These are phyloP conservation scores for Scutellaria galericulata DNA, from an alignment of 257 asterid species.

Conservation along the genomic window DNA sequence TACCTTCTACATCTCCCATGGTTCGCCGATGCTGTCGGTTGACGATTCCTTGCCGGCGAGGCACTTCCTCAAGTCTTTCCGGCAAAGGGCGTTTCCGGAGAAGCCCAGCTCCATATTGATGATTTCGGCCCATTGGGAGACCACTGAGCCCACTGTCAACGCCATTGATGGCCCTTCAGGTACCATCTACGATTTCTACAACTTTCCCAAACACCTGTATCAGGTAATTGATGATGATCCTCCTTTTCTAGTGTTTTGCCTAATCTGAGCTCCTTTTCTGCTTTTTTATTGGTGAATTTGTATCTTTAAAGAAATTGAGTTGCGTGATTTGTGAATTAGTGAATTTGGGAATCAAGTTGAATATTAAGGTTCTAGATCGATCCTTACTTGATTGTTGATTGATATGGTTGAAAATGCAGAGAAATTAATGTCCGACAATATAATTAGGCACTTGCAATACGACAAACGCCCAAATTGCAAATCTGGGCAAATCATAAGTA, in stretches of 20 bases:
- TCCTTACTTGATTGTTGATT: not conserved
- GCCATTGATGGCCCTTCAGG: slow-evolving; percentile 53
- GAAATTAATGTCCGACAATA: not conserved
- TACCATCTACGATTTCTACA: slow-evolving; percentile 77
- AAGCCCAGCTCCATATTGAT: slow-evolving; percentile 61
- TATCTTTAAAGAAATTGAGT: not conserved
- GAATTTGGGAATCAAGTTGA: slow-evolving; percentile 9
- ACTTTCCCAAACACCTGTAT: slow-evolving; percentile 71
- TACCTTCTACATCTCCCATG: slow-evolving; percentile 77
- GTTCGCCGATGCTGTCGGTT: slow-evolving; percentile 71
- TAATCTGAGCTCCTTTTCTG: not conserved
- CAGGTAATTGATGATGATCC: slow-evolving; percentile 41
- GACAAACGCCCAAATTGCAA: not conserved
- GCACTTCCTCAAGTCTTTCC: slow-evolving; percentile 58
- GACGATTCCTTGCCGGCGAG: slow-evolving; percentile 74
- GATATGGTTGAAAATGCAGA: slow-evolving; percentile 6
- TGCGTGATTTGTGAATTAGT: not conserved
- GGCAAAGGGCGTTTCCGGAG: slow-evolving; percentile 41
- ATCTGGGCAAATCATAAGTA: not conserved
- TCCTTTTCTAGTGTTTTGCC: not conserved
- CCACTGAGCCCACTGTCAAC: slow-evolving; percentile 64
- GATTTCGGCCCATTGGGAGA: slow-evolving; percentile 84
- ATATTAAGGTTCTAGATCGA: not conserved
- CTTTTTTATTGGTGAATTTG: not conserved
- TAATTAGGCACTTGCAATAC: not conserved